Evolutionary conservation across 2,329 filamentous ascomycete species (phyloP), one percentile per base, ranked within the genome.

Genomic region (Aspergillus vadensis): DNA sequence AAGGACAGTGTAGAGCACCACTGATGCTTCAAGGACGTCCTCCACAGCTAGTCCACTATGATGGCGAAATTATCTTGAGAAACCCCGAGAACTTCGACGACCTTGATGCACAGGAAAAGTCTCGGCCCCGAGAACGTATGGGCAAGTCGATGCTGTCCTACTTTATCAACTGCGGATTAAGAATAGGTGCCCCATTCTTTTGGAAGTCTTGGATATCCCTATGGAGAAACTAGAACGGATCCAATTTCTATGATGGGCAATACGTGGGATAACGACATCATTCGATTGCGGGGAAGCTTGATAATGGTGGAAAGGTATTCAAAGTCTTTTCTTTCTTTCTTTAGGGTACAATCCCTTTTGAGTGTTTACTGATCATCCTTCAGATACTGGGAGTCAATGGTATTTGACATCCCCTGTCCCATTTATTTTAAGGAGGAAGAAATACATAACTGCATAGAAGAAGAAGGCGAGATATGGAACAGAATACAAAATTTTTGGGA

Each of bases 401-500:
- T 60, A 10, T 57, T 63, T n/a, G 44, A 64, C 41, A 60, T 57
- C 14, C 53, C 63, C 5, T 71, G 67, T 25, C 63, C 67, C 1
- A 69, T 68, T 51, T 58, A 66, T 58, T 71, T 70, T 41, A 67
- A 63, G 2, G 25, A 66, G 47, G 65, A 67, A 19, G 67, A 72
- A n/a, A 23, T 68, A 38, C 41, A 12, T 32, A 2, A 30, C 55
- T 25, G 56, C 32, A 5, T 64, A 71, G 19, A 50, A 8, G 41
- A 64, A 10, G 69, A 70, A 48, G 44, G 59, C 23, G 64, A 70
- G 4, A 66, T 63, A 1, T 69, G 65, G 67, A 69, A 70, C 49
- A 60, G 69, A 8, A 63, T 66, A 6, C 65, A 70, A 43, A 72
- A 78, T 52, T 77, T 78, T 54, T 78, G 73, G 71, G 69, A 74